A percentile compares a stretch with the other conserved stretches of the same genome.
Conservation (phyloP, 2,329 filamentous ascomycete species). For the Fusarium foetens region DNA sequence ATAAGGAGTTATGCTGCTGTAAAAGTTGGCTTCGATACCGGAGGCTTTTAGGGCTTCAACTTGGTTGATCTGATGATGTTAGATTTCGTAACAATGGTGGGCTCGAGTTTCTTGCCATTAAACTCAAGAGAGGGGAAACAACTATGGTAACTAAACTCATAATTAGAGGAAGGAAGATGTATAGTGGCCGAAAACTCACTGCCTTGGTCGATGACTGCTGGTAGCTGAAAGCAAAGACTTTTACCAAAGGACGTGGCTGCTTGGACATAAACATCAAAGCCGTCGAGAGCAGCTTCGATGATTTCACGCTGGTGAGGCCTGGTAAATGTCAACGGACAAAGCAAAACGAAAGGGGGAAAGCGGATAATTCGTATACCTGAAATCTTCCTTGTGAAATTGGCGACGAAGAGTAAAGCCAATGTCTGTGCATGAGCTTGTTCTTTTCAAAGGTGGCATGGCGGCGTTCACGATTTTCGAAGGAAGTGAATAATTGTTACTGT, state of each 20-base stretch:
- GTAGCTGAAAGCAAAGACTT: constrained; percentile 91
- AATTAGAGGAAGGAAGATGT: constrained; percentile 26
- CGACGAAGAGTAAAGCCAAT: constrained; percentile 78
- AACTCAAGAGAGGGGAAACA: constrained; percentile 85
- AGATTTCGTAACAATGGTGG: constrained; percentile 14
- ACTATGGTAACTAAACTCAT: constrained; percentile 79
- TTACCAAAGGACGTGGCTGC: constrained; percentile 93
- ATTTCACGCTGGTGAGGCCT: constrained; percentile 90
- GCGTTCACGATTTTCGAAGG: constrained; percentile 9
- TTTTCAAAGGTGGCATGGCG: constrained; percentile 55
- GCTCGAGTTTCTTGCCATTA: constrained; percentile 72
- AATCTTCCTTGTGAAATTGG: constrained; percentile 78
- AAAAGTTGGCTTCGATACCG: constrained; percentile 81
- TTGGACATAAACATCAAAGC: constrained; percentile 92
- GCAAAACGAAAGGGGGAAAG: not conserved
- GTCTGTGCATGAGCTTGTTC: constrained; percentile 66
- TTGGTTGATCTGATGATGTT: constrained; percentile 79
- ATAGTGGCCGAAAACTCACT: constrained; percentile 65
- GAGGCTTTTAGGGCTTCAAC: constrained; percentile 80
- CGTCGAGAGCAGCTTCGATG: constrained; percentile 80
- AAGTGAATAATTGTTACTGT: not conserved
- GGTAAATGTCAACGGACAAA: constrained; percentile 8
- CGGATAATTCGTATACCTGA: constrained; percentile 63
- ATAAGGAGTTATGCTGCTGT: constrained; percentile 83
- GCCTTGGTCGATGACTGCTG: constrained; percentile 86